A percentile compares a stretch with the other conserved stretches of the same genome.
Conservation (phyloP, 2,329 filamentous ascomycete species). For the Davidsoniella virescens region DNA sequence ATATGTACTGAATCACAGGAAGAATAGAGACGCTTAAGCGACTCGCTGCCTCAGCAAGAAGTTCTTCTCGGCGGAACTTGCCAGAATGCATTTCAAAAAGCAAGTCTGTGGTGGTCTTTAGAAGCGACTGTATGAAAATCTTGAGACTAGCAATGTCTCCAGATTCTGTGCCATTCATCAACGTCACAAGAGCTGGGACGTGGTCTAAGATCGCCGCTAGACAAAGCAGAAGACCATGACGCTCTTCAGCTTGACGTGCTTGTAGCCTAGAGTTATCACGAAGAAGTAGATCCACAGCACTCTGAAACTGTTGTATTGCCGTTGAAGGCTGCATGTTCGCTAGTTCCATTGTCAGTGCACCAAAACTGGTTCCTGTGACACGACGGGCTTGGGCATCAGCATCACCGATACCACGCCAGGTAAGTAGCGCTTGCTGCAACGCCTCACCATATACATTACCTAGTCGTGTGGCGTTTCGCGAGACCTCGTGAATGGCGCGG, state of each 20-base stretch:
- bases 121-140: neutral
- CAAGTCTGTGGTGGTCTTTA: neutral
- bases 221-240: constrained; percentile 49
- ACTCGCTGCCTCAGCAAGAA: constrained; percentile 45
- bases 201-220: constrained; percentile 41
- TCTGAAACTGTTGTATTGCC: constrained; percentile 18
- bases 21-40: constrained; percentile 38
- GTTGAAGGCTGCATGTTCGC: constrained; percentile 16
- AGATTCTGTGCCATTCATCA: constrained; percentile 19
- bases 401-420: constrained; percentile 80
- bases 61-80: constrained; percentile 42
- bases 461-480: constrained; percentile 50
- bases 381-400: constrained; percentile 58
- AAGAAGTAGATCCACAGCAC: constrained; percentile 27
- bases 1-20: constrained; percentile 21
- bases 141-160: neutral
- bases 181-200: constrained; percentile 22
- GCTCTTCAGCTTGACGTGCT: constrained; percentile 47
- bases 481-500: constrained; percentile 65
- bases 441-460: constrained; percentile 53
- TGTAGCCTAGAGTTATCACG: constrained; percentile 30
- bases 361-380: constrained; percentile 54
- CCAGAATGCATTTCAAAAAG: constrained; percentile 23
- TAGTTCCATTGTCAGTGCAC: constrained; percentile 33
- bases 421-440: constrained; percentile 53